Base-by-base conservation (phyloP, 208 protist species). In the Wallacemonas sp. region DNA sequence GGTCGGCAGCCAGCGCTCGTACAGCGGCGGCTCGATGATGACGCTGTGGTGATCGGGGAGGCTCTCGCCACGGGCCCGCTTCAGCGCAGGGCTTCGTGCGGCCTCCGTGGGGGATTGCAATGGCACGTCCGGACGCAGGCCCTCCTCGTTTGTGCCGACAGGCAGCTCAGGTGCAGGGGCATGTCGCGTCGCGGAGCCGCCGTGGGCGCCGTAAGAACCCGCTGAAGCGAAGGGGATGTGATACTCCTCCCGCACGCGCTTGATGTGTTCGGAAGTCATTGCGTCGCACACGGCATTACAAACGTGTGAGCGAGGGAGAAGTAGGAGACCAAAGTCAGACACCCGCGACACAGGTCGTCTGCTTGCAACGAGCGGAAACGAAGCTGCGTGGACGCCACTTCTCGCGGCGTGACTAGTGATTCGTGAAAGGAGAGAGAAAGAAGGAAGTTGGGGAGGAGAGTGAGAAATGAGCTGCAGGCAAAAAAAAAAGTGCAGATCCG, bases 231-330 rank as follows among this genome's bases (percentile, higher is more conserved):
- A 32, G 27, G 49, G 52, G 3, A 74, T 60, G 30, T 70, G 61
- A 44, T 24, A 70, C 23, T 73, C 72, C 44, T 83, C 78, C 2
- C 78, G 62, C 2, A 24, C 41, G 3, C 78, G 67, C 54, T 83
- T 83, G 16, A 72, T 8, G 19, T 64, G 44, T 32, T 65, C 63
- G 21, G 33, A 32, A 24, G 49, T 38, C 23, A 39, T 65, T 41
- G 57, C 44, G 19, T 23, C 9, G 5, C 17, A 49, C 4, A 49
- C 19, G 44, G n/a, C n/a, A 41, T 6, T 41, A 41, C n/a, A n/a
- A n/a, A n/a, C n/a, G n/a, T n/a, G n/a, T n/a, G n/a, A n/a, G n/a
- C n/a, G n/a, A n/a, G n/a, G n/a, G n/a, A n/a, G n/a, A n/a, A n/a
- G n/a, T n/a, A n/a, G n/a, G n/a, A n/a, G n/a, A n/a, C n/a, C n/a